phyloP scores from a whole-genome alignment of 805 yeast species.

The Ogataea naganishii region DNA sequence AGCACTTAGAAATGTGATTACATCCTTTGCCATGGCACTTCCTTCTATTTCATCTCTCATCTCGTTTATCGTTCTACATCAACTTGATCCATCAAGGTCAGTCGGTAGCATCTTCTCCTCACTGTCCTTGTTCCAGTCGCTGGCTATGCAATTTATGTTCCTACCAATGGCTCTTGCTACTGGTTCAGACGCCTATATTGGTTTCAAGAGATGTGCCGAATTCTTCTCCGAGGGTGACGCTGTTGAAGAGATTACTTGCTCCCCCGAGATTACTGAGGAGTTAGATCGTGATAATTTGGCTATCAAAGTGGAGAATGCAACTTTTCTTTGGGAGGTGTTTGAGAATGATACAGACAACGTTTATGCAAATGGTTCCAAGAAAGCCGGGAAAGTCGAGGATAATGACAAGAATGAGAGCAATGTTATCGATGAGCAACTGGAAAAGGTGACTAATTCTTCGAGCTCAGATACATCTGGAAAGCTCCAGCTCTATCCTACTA shows the following conservation, averaged over 20 bases:
- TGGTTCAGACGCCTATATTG: constrained; percentile 56
- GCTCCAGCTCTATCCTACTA: too few species aligned
- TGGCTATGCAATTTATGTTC: constrained; percentile 56
- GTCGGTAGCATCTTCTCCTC: constrained; percentile 65
- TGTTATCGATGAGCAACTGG: too few species aligned
- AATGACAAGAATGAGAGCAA: too few species aligned
- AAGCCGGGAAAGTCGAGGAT: too few species aligned
- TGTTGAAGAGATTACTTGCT: constrained; percentile 27
- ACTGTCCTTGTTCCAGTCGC: constrained; percentile 51
- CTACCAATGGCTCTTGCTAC: constrained; percentile 63
- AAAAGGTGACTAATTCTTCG: too few species aligned
- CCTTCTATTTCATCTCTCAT: constrained; percentile 68
- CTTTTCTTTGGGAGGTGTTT: constrained; percentile 64
- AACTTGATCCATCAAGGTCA: constrained; percentile 26
- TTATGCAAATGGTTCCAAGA: too few species aligned
- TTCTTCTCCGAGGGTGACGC: constrained; percentile 31
- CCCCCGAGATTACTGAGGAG: too few species aligned
- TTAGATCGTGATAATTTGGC: constrained; percentile 24
- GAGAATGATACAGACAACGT: constrained; percentile 23
- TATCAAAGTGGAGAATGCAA: constrained; percentile 42
- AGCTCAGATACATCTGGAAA: too few species aligned
- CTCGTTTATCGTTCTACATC: constrained; percentile 33
- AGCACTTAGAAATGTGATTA: constrained; percentile 44
- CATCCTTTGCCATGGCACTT: constrained; percentile 49
- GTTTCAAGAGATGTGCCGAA: constrained; percentile 47